Evolutionary conservation across 2,329 filamentous ascomycete species (phyloP).

Genomic region (Lasiodiplodia theobromae): DNA sequence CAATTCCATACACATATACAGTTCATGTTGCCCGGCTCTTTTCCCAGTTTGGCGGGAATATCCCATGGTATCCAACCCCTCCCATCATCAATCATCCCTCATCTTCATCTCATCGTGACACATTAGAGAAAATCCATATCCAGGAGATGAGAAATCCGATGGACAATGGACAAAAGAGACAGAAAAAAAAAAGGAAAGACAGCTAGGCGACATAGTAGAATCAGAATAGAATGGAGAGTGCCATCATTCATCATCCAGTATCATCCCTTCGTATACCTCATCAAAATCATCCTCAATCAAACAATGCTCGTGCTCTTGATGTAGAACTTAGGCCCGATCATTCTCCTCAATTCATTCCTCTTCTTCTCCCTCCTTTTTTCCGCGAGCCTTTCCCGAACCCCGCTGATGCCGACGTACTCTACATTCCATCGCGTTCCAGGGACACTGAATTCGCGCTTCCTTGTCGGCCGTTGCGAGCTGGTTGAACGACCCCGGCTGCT

Average conservation of each 20-base stretch:
- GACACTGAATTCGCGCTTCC: constrained; percentile 21
- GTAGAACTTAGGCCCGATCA: constrained; percentile 48
- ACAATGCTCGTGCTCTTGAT: constrained; percentile 23
- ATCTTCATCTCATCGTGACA: background rate
- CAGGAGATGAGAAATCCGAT: background rate
- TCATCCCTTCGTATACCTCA: constrained; percentile 17
- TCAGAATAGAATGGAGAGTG: background rate
- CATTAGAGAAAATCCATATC: background rate
- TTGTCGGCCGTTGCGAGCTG: constrained; percentile 11
- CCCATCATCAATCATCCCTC: background rate
- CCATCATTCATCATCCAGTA: constrained; percentile 22
- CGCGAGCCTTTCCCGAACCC: constrained; percentile 56
- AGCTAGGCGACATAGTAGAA: background rate
- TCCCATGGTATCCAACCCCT: background rate
- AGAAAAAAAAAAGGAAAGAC: background rate
- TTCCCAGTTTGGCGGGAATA: background rate
- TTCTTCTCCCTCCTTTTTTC: constrained; percentile 59
- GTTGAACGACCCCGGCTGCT: constrained; percentile 24
- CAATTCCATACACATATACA: background rate
- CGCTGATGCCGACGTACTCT: constrained; percentile 59
- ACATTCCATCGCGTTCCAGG: constrained; percentile 45
- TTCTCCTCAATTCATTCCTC: constrained; percentile 60
- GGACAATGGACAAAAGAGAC: background rate
- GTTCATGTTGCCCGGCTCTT: background rate
- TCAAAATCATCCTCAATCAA: constrained; percentile 1